Evolutionary conservation across 169 alveolate species (phyloP).

Genomic region (Babesia bigemina): DNA sequence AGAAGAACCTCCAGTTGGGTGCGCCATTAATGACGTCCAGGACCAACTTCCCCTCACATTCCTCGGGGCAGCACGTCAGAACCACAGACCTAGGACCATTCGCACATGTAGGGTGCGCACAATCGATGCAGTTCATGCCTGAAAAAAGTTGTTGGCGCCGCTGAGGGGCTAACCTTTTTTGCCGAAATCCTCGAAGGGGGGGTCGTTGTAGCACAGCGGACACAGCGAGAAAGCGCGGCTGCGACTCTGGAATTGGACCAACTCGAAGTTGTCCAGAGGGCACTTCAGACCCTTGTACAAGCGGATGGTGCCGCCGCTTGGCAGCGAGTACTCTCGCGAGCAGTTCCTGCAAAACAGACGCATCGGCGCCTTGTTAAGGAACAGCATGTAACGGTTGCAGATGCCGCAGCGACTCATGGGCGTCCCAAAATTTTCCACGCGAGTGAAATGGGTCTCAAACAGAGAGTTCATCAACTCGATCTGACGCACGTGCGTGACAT

Average conservation of each 20-base stretch:
- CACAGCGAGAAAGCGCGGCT: constrained; percentile 70
- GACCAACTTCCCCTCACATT: constrained; percentile 47
- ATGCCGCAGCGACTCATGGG: constrained; percentile 77
- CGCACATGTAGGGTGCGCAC: constrained; percentile 68
- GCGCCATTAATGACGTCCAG: constrained; percentile 34
- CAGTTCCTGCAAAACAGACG: constrained; percentile 78
- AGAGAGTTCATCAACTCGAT: constrained; percentile 39
- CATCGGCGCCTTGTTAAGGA: constrained; percentile 70
- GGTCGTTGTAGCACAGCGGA: constrained; percentile 81
- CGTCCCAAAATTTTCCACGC: constrained; percentile 47
- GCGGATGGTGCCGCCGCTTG: constrained; percentile 77
- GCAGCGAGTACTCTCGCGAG: constrained; percentile 73
- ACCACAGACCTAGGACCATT: constrained; percentile 47
- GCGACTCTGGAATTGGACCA: constrained; percentile 61
- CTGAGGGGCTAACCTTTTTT: constrained; percentile 6
- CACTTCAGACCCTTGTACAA: constrained; percentile 79
- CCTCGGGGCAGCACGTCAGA: constrained; percentile 33
- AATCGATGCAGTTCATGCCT: constrained; percentile 65
- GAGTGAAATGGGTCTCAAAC: constrained; percentile 30
- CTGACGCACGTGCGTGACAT: constrained; percentile 69
- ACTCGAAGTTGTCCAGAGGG: constrained; percentile 82
- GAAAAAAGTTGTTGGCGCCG: not conserved
- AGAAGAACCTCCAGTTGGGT: constrained; percentile 15
- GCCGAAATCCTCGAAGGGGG: constrained; percentile 69
- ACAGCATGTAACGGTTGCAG: constrained; percentile 77